Evolutionary conservation across 1,284 basidiomycete species (phyloP), one percentile per base, ranked within the genome.

Genomic region (Marasmius oreades): DNA sequence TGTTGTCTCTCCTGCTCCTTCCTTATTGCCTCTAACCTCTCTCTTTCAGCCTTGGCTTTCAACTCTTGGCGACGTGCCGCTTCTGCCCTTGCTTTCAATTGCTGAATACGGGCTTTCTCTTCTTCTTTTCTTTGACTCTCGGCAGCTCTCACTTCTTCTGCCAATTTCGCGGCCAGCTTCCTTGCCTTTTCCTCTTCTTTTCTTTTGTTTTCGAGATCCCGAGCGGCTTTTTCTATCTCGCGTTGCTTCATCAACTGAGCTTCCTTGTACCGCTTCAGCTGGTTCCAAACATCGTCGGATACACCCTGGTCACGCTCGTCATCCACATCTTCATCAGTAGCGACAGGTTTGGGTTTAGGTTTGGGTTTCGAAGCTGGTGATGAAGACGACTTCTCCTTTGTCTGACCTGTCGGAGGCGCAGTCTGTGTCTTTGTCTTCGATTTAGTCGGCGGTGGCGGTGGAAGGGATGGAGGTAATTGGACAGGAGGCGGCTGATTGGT

Each of bases 251-350:
- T 53, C 36, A 56, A 55, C 43, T 54, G 60, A 37, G 59, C 58
- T 56, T 60, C 59, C 42, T 73, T 75, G 57, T 74, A 75, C 2
- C 55, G 64, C 59, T 77, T 73, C 0, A 81, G 66, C 59, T 76
- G 69, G 10, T 61, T 33, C 82, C 80, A 83, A 8, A 71, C 60
- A 0, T 59, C 61, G 58, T 83, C 77, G 0, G 73, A 63, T 7
- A 83, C 77, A 0, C 75, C 80, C 5, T 67, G 34, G 61, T 82
- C 80, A 20, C 79, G 73, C 11, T 55, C 58, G 28, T 55, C 59
- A n/a, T 43, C 51, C 24, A 11, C 22, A 20, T 31, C 28, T 31
- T 45, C 34, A 10, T 56, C 48, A 46, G 12, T 37, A 2, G n/a
- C 46, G 14, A 22, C 24, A 45, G 34, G 48, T 24, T 24, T 24